Percentiles rank a stretch among this genome's conserved stretches.
Conservation (phyloP, 148 eudicot genomes). For the Amaranthus palmeri region DNA sequence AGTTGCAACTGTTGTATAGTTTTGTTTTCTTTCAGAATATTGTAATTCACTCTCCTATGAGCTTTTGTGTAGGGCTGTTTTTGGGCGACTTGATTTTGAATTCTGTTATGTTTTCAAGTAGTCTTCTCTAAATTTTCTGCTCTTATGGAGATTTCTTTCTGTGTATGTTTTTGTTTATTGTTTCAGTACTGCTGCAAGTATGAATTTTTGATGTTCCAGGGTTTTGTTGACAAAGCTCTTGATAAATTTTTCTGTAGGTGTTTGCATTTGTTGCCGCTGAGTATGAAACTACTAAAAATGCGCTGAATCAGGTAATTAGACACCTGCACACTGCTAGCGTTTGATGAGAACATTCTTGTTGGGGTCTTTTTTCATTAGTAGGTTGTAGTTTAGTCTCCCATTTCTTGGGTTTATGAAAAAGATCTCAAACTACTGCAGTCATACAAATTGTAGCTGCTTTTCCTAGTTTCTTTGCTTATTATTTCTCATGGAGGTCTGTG, state of each 20-base stretch:
- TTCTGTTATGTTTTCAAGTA: too few relatives aligned
- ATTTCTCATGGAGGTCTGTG: too few relatives aligned
- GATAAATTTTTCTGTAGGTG: slow-evolving; percentile 45
- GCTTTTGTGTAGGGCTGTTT: neutral
- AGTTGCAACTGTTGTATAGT: neutral
- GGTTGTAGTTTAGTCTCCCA: neutral
- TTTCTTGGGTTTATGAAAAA: neutral
- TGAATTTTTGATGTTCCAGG: neutral
- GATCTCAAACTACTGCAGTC: neutral
- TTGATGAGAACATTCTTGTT: too few relatives aligned
- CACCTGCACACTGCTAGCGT: neutral
- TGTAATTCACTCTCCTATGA: neutral
- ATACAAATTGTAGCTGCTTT: neutral
- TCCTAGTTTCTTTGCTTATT: too few relatives aligned
- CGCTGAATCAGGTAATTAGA: slow-evolving; percentile 68
- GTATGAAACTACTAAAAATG: slow-evolving; percentile 69
- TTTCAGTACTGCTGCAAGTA: neutral
- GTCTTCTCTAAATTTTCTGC: neutral
- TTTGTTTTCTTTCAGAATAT: neutral
- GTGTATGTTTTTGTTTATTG: neutral
- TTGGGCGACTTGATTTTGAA: neutral
- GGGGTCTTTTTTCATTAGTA: neutral
- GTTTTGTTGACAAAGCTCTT: neutral
- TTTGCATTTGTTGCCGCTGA: slow-evolving; percentile 94
- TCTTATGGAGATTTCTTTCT: neutral